phyloP scores from a whole-genome alignment of 2,329 filamentous ascomycete species.

The Golovinomyces cichoracearum region DNA sequence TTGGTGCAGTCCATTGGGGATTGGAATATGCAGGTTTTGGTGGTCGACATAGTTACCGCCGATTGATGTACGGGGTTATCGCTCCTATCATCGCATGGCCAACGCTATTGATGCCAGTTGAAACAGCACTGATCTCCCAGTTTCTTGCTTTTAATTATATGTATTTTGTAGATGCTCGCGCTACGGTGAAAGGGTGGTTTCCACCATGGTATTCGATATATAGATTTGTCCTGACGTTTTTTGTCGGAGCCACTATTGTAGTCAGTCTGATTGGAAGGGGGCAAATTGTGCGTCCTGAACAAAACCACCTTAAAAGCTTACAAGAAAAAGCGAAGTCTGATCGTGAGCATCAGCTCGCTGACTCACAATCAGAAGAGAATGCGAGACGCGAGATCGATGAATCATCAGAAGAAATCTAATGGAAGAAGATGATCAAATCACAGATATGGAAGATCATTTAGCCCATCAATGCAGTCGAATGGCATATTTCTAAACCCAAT shows the following conservation, averaged over 20 bases:
- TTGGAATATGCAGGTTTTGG: conserved; percentile 54
- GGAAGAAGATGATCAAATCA: no score
- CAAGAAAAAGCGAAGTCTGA: neutral
- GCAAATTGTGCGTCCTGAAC: conserved; percentile 20
- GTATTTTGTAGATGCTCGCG: conserved; percentile 61
- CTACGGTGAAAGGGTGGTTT: conserved; percentile 48
- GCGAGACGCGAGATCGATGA: neutral
- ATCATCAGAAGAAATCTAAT: neutral
- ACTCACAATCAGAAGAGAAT: neutral
- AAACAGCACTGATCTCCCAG: conserved; percentile 65
- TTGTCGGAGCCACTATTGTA: conserved; percentile 63
- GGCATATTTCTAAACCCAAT: no score
- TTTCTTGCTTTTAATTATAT: conserved; percentile 64
- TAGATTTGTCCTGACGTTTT: conserved; percentile 73
- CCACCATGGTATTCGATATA: conserved; percentile 72
- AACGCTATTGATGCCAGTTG: conserved; percentile 56
- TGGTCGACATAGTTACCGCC: conserved; percentile 41
- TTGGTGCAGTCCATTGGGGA: conserved; percentile 83
- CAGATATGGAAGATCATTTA: no score
- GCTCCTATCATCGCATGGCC: conserved; percentile 71
- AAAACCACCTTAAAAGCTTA: neutral
- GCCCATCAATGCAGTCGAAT: no score
- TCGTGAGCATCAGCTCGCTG: neutral
- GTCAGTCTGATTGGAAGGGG: conserved; percentile 59
- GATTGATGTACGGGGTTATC: conserved; percentile 61